A percentile compares a stretch with the other conserved stretches of the same genome.
These are phyloP conservation scores for Polyporus arcularius DNA, from an alignment of 768 basidiomycete genomes.

Conservation along the genomic window DNA sequence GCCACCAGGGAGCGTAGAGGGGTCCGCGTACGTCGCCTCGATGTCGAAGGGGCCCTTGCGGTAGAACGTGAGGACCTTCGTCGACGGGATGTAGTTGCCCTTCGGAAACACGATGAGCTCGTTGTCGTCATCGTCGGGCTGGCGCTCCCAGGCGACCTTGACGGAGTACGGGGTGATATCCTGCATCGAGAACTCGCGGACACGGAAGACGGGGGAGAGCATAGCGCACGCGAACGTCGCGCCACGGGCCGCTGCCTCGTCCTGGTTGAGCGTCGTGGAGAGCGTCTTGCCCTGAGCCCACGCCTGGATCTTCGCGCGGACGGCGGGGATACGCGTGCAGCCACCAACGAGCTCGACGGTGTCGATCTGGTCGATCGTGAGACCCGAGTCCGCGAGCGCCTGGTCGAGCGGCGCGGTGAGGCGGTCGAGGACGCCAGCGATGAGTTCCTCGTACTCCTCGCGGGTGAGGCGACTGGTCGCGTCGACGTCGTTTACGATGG, in stretches of 20 bases:
- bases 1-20: conserved; percentile 66
- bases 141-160: conserved; percentile 84
- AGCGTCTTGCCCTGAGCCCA: conserved; percentile 84
- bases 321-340: conserved; percentile 88
- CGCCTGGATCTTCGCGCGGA: conserved; percentile 83
- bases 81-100: conserved; percentile 86
- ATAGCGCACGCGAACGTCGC: conserved; percentile 97
- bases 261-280: conserved; percentile 93
- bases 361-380: conserved; percentile 84
- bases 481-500: conserved; percentile 94
- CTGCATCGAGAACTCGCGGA: conserved; percentile 88
- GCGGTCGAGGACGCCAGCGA: conserved; percentile 72
- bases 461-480: conserved; percentile 84
- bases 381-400: conserved; percentile 78
- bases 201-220: conserved; percentile 97
- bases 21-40: conserved; percentile 82
- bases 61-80: conserved; percentile 95
- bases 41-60: conserved; percentile 87
- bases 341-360: conserved; percentile 94
- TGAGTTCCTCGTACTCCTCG: conserved; percentile 80
- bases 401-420: conserved; percentile 74
- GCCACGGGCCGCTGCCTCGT: conserved; percentile 94
- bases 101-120: conserved; percentile 89
- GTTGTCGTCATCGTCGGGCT: conserved; percentile 82
- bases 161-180: conserved; percentile 89